phyloP scores from a whole-genome alignment of 176 grass and related monocot genomes.

The Lolium perenne region DNA sequence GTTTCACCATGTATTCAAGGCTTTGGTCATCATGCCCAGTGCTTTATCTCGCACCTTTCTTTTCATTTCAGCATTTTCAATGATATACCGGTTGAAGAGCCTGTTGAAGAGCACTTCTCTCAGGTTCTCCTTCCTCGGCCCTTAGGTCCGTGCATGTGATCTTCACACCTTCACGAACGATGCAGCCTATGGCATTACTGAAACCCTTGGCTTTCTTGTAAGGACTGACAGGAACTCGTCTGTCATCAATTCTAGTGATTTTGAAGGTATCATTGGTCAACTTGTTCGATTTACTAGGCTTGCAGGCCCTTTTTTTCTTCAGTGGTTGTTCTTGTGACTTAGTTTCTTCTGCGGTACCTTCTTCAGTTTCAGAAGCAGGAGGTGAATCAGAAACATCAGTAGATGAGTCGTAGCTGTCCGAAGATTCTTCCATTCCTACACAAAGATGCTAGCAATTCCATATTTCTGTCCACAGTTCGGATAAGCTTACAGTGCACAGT shows the following conservation, averaged over 20 bases:
- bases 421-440: conserved; percentile 8
- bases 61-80: neutral
- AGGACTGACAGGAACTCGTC: neutral
- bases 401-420: neutral
- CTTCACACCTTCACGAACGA: neutral
- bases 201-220: neutral
- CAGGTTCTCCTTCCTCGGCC: neutral
- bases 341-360: neutral
- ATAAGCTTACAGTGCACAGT: no score
- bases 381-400: neutral
- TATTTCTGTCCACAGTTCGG: no score
- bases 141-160: neutral
- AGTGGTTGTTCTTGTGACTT: neutral
- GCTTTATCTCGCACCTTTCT: neutral
- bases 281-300: neutral
- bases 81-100: neutral
- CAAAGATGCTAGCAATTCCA: no score
- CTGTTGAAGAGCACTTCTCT: neutral
- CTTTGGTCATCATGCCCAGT: neutral
- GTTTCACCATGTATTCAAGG: conserved; percentile 3
- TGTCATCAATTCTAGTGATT: neutral
- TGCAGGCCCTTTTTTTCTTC: neutral
- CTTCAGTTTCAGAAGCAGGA: neutral
- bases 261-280: neutral
- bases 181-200: neutral